A percentile compares a stretch with the other conserved stretches of the same genome.
These are phyloP conservation scores for Thecaphora thlaspeos DNA, from an alignment of 1,284 basidiomycete species.

Conservation along the genomic window DNA sequence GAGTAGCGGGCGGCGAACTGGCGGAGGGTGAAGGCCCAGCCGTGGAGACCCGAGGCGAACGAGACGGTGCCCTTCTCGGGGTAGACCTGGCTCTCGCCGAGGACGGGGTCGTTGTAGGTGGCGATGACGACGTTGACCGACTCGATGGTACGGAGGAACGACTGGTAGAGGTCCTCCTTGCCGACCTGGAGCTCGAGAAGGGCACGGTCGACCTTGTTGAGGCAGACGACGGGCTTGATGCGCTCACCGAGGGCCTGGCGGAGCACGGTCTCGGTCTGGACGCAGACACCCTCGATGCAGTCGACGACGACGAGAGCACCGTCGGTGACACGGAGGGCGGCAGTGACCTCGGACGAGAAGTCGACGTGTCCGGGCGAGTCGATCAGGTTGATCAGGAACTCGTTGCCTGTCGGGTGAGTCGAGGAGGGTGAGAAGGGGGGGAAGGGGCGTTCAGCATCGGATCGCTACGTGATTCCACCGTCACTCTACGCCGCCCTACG, in stretches of 20 bases:
- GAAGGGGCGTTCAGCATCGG: no score
- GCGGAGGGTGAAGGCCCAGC: slow-evolving; percentile 98
- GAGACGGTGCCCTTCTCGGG: slow-evolving; percentile 98
- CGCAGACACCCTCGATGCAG: slow-evolving; percentile 99
- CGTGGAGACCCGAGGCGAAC: slow-evolving; percentile 98
- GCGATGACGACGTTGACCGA: slow-evolving; percentile 98
- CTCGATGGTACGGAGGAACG: slow-evolving; percentile 96
- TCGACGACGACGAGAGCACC: slow-evolving; percentile 91
- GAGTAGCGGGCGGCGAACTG: slow-evolving; percentile 94
- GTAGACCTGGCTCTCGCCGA: slow-evolving; percentile 98
- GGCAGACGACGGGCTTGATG: slow-evolving; percentile 98
- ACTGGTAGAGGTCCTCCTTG: slow-evolving; percentile 97
- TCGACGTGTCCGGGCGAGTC: slow-evolving; percentile 99
- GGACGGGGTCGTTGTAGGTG: slow-evolving; percentile 89
- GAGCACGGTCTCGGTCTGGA: slow-evolving; percentile 98
- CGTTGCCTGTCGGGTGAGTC: slow-evolving; percentile 66
- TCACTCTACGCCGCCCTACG: no score
- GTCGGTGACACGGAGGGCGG: slow-evolving; percentile 98
- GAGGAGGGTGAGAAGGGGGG: no score
- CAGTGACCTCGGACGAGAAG: slow-evolving; percentile 99
- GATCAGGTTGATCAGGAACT: slow-evolving; percentile 99
- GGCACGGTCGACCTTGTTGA: slow-evolving; percentile 99
- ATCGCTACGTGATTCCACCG: no score
- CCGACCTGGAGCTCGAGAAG: slow-evolving; percentile 96
- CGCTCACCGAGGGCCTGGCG: slow-evolving; percentile 96